Evolutionary conservation across 2,329 filamentous ascomycete genomes (phyloP).

Genomic region (Arthrobotrys sinensis): DNA sequence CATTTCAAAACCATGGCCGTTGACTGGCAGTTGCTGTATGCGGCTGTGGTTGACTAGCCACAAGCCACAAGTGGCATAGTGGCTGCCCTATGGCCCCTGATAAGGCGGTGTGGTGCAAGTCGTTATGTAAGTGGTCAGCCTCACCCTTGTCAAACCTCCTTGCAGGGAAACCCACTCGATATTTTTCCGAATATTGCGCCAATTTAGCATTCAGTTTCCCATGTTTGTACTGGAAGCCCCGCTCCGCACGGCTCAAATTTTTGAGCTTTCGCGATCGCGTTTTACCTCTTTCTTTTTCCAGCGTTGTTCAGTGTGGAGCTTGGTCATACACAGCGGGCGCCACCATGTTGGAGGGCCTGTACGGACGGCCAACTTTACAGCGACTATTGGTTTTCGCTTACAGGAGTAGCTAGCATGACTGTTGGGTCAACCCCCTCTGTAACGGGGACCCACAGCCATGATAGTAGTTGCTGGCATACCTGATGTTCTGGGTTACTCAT

Average conservation of each 20-base stretch:
- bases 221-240: neutral
- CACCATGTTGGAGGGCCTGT: slow-evolving; percentile 36
- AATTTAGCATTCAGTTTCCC: slow-evolving; percentile 33
- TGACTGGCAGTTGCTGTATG: slow-evolving; percentile 22
- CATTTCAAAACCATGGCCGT: slow-evolving; percentile 11
- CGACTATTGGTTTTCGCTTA: slow-evolving; percentile 53
- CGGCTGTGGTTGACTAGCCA: slow-evolving; percentile 38
- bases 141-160: slow-evolving; percentile 28
- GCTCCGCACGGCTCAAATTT: slow-evolving; percentile 40
- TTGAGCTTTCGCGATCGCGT: slow-evolving; percentile 49
- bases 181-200: slow-evolving; percentile 47
- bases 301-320: slow-evolving; percentile 28
- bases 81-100: slow-evolving; percentile 38
- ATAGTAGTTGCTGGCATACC: slow-evolving; percentile 31
- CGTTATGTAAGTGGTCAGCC: slow-evolving; percentile 42
- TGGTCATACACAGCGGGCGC: slow-evolving; percentile 32
- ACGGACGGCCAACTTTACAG: slow-evolving; percentile 10
- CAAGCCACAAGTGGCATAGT: slow-evolving; percentile 52
- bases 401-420: slow-evolving; percentile 45
- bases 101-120: slow-evolving; percentile 39
- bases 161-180: slow-evolving; percentile 22
- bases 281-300: slow-evolving; percentile 37
- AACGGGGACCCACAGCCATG: slow-evolving; percentile 35
- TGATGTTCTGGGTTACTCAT: slow-evolving; percentile 27
- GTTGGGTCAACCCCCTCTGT: slow-evolving; percentile 17